Conservation (phyloP, 257 asterid genomes). For the Nicotiana attenuata region DNA sequence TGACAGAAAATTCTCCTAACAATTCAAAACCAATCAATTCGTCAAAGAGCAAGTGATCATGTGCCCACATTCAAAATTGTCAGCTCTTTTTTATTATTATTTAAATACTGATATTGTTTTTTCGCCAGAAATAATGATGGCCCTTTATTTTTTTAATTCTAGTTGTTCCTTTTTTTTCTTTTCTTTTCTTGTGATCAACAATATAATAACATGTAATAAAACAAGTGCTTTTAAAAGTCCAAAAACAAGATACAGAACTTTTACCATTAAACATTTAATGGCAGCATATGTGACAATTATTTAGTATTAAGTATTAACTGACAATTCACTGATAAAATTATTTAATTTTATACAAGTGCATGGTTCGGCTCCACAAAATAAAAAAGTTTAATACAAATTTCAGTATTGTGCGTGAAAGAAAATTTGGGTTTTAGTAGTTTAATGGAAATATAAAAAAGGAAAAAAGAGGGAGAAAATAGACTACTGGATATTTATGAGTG, state of each 20-base stretch:
- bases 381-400: too few species aligned
- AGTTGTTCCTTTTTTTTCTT: background rate
- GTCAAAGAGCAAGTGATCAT: background rate
- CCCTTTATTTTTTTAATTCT: too few species aligned
- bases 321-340: background rate
- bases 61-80: background rate
- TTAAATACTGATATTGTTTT: background rate
- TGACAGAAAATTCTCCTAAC: slow-evolving; percentile 5
- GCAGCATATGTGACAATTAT: background rate
- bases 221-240: background rate
- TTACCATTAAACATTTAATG: background rate
- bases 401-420: background rate
- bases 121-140: background rate
- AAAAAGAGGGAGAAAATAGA: background rate
- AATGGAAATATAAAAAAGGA: background rate
- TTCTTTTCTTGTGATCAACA: background rate
- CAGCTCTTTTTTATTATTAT: background rate
- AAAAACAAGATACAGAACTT: background rate
- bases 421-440: background rate
- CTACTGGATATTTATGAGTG: background rate
- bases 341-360: background rate
- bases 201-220: background rate
- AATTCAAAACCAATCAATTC: background rate
- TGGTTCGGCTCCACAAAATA: background rate
- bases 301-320: background rate